Base-by-base conservation (phyloP, 129 eudicot genomes). In the Tanacetum coccineum region DNA sequence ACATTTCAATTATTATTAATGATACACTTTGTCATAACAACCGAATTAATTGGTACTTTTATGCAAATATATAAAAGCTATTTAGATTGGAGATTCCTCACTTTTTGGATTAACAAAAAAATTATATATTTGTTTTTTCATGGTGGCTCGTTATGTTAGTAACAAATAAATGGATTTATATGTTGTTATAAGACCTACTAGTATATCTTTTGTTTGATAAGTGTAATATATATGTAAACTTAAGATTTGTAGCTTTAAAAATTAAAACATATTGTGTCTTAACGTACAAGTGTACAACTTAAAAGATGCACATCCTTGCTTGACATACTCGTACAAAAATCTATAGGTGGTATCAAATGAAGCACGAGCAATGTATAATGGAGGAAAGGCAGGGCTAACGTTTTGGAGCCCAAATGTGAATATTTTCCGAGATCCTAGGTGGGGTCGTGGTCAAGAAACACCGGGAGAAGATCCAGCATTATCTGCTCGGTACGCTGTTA, bases 361-460 rank as follows among this genome's bases (percentile, higher is more conserved):
- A 79, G 99, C 86, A 50, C 82, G 99, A 26, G 99, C 99, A 13
- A 88, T 93, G 99, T 86, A 93, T 67, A 93, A 93, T 50, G 95
- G 95, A 72, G 99, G 99, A 60, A 52, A 47, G 74, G 96, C 95
- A 0, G 96, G 96, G 13, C 57, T 93, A 20, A 93, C 99, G 30
- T 93, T 61, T 77, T 93, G 99, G 99, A 93, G 99, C 67, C 99
- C 99, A 32, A 93, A 93, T 71, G 95, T 93, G 70, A 93, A 93
- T 61, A 88, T 93, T 21, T 84, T 88, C 13, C 80, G 99, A 22
- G 99, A 93, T 69, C 99, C 99, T 0, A 81, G 99, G 50, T 93
- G 99, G 99, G 99, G 99, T 0, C 76, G 99, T 32, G 99, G 96
- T 48, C 99, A 88, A 68, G 99, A 93, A 81, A 93, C 99, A 2